Percentiles rank a stretch among this genome's conserved stretches.
Evolutionary conservation across 1,139 yeast species (phyloP).

Genomic region (Hansenula anomala): DNA sequence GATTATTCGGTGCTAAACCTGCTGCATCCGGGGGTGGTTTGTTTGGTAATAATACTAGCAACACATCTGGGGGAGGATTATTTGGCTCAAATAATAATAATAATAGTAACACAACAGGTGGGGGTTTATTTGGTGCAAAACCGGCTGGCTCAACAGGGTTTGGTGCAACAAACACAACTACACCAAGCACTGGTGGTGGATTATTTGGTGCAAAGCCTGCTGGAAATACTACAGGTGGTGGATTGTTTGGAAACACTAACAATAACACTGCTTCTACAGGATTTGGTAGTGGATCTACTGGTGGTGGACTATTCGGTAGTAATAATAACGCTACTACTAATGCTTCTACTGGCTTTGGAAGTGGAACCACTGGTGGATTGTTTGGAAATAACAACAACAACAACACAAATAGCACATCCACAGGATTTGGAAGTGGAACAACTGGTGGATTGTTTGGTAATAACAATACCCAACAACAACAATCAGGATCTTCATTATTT

Average conservation of each 20-base stretch:
- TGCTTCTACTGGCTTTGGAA: slow-evolving; percentile 21
- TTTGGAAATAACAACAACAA: slow-evolving; percentile 25
- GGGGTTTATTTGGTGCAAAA: slow-evolving; percentile 38
- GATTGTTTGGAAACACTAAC: slow-evolving; percentile 23
- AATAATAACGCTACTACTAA: slow-evolving; percentile 5
- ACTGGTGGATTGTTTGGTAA: neutral
- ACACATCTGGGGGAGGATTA: slow-evolving; percentile 26
- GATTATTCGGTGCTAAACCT: slow-evolving; percentile 37
- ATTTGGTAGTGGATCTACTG: slow-evolving; percentile 4
- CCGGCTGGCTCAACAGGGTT: slow-evolving; percentile 20
- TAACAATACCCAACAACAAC: neutral
- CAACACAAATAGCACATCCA: slow-evolving; percentile 7
- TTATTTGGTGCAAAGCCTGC: slow-evolving; percentile 23
- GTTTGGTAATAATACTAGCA: slow-evolving; percentile 19
- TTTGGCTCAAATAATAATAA: slow-evolving; percentile 26
- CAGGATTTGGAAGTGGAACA: slow-evolving; percentile 6
- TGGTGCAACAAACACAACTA: slow-evolving; percentile 20
- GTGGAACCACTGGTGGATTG: slow-evolving; percentile 22
- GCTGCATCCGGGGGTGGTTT: slow-evolving; percentile 15
- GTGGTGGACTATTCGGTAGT: slow-evolving; percentile 15
- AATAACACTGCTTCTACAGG: slow-evolving; percentile 3
- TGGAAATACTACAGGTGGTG: slow-evolving; percentile 9
- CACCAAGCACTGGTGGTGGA: slow-evolving; percentile 23
- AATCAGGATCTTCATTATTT: slow-evolving; percentile 10
- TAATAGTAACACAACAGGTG: slow-evolving; percentile 11